These are phyloP conservation scores for Dendrocalamus latiflorus DNA, from an alignment of 202 grass and related monocot genomes.

Conservation along the genomic window DNA sequence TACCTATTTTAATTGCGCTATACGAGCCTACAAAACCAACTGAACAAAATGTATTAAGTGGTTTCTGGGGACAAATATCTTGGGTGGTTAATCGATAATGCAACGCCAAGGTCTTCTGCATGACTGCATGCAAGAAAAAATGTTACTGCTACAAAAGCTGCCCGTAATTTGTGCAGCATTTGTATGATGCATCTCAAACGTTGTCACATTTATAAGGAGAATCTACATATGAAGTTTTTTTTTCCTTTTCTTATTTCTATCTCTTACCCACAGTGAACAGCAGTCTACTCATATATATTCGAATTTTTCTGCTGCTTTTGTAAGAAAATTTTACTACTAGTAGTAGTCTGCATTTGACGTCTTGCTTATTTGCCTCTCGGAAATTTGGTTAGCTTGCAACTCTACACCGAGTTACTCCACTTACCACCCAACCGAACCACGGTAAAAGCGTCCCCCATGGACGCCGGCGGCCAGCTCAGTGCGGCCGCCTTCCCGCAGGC, in stretches of 20 bases:
- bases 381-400: not conserved
- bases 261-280: not conserved
- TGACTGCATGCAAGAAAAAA: not conserved
- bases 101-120: not conserved
- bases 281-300: no score
- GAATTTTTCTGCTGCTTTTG: no score
- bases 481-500: not conserved
- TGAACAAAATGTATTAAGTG: no score
- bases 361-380: not conserved
- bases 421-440: constrained; percentile 6
- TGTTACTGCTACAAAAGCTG: not conserved
- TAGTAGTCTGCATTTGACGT: no score
- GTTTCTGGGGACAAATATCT: not conserved
- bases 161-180: not conserved
- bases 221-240: not conserved
- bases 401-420: not conserved
- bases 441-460: constrained; percentile 35
- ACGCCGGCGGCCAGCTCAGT: constrained; percentile 9
- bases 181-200: not conserved
- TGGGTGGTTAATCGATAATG: not conserved
- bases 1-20: no score
- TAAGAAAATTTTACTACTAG: no score
- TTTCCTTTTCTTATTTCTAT: not conserved
- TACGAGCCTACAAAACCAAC: no score
- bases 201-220: not conserved